Conservation (phyloP, 2,329 filamentous ascomycete species). For the Colletotrichum gigasporum region DNA sequence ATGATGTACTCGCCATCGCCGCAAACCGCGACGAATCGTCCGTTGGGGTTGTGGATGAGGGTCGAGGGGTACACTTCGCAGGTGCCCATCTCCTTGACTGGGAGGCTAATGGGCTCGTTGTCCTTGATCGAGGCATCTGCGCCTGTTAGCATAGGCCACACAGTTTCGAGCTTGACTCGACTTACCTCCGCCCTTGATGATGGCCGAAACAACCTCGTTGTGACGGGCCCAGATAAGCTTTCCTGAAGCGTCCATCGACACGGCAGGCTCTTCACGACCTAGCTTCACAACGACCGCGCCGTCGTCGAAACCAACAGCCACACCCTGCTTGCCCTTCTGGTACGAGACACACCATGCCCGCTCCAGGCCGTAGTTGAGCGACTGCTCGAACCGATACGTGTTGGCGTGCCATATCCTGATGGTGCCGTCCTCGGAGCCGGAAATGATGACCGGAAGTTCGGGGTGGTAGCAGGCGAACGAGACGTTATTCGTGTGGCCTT, state of each 20-base stretch:
- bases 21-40: slow-evolving; percentile 81
- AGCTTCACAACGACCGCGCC: slow-evolving; percentile 98
- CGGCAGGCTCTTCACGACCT: slow-evolving; percentile 94
- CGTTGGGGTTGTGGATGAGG: slow-evolving; percentile 94
- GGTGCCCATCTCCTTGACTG: slow-evolving; percentile 93
- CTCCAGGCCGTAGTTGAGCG: slow-evolving; percentile 93
- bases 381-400: slow-evolving; percentile 95
- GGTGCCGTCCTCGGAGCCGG: slow-evolving; percentile 95
- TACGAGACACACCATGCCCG: slow-evolving; percentile 98
- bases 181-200: slow-evolving; percentile 86
- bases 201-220: slow-evolving; percentile 92
- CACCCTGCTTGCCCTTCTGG: slow-evolving; percentile 91
- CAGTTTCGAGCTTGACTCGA: slow-evolving; percentile 13
- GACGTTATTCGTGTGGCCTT: slow-evolving; percentile 97
- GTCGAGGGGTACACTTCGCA: slow-evolving; percentile 98
- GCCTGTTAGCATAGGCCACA: slow-evolving; percentile 38
- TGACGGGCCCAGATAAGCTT: slow-evolving; percentile 97
- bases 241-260: slow-evolving; percentile 95
- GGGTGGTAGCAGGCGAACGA: slow-evolving; percentile 99
- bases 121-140: slow-evolving; percentile 85
- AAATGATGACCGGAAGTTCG: slow-evolving; percentile 95
- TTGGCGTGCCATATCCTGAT: slow-evolving; percentile 99
- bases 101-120: slow-evolving; percentile 83
- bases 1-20: slow-evolving; percentile 99
- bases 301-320: slow-evolving; percentile 97